Percentiles rank a stretch among this genome's conserved stretches.
Conservation (phyloP, 495 filamentous ascomycete genomes). For the Penicillium manginii region DNA sequence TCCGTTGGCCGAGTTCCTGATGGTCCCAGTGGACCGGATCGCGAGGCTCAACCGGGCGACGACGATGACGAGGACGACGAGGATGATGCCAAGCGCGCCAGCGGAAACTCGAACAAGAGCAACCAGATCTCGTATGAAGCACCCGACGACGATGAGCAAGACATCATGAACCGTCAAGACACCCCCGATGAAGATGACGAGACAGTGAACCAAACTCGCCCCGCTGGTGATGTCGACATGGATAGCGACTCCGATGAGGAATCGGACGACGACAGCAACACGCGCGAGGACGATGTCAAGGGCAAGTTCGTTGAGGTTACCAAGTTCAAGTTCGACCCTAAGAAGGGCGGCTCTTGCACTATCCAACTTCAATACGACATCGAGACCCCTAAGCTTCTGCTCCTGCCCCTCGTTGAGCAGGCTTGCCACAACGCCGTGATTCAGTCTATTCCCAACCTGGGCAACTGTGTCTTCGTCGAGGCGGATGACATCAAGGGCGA, state of each 20-base stretch:
- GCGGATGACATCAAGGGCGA: conserved; percentile 62
- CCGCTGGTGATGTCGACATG: conserved; percentile 35
- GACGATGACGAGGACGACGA: conserved; percentile 78
- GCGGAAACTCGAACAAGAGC: conserved; percentile 69
- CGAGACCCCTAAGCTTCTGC: conserved; percentile 84
- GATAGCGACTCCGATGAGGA: conserved; percentile 37
- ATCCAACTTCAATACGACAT: conserved; percentile 84
- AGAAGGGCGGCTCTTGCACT: conserved; percentile 71
- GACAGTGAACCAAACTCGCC: conserved; percentile 34
- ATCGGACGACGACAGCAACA: conserved; percentile 47
- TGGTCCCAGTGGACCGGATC: conserved; percentile 50
- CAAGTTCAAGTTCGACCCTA: conserved; percentile 79
- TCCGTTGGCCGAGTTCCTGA: conserved; percentile 73
- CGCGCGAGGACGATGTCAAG: conserved; percentile 69
- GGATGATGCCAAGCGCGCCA: conserved; percentile 83
- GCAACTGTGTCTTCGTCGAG: conserved; percentile 69
- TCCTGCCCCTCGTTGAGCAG: conserved; percentile 84
- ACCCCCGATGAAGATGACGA: conserved; percentile 46
- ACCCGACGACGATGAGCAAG: conserved; percentile 89
- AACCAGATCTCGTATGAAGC: conserved; percentile 88
- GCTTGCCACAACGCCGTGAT: conserved; percentile 77
- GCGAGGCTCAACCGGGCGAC: conserved; percentile 66
- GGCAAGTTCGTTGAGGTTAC: conserved; percentile 65
- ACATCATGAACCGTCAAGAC: conserved; percentile 58
- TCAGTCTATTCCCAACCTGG: conserved; percentile 79